Evolutionary conservation across 192 early-diverging fungal genomes (phyloP), one percentile per base, ranked within the genome.

Genomic region (Umbelopsis vinacea): DNA sequence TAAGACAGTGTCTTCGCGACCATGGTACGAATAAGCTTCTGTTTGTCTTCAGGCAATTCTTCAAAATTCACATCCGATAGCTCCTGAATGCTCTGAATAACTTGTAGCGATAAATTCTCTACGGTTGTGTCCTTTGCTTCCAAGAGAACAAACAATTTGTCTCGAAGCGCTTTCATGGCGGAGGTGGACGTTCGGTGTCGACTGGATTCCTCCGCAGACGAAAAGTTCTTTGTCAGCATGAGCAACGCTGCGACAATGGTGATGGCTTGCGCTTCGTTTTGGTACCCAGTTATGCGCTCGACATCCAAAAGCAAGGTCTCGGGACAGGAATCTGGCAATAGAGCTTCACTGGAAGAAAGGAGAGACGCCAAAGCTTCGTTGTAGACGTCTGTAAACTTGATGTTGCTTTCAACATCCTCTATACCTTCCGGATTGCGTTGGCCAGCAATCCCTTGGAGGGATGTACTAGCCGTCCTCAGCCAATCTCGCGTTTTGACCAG

Each of bases 291-390:
- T 37, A 96, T 55, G 0, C 93, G 86, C 10, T 87, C 79, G 14
- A 79, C 77, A 72, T 96, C 95, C 60, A 95, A 70, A 4, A 70
- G 35, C 22, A 94, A 74, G 0, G 95, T 95, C 70, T 93, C 93
- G 0, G 94, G 90, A 33, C 88, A 77, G 12, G 74, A 76, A 35
- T 63, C 37, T 8, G 68, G 54, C 21, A 40, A 48, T 3, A 55
- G 15, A 6, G 68, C 17, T 21, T 63, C 33, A 14, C 68, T 24
- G 6, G 73, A 47, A 2, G 53, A 47, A 15, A 78, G 4, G 2
- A 78, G 40, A 7, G 47, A 38, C 6, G 68, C 43, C 23, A 60
- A 71, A 0, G 72, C 77, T 43, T 72, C 53, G 38, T 71, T 68
- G 19, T 74, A 71, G 14, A 72, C 7, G 24, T 50, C 29, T 3